phyloP scores from a whole-genome alignment of 1,284 basidiomycete genomes.

The Cystobasidium slooffiae region DNA sequence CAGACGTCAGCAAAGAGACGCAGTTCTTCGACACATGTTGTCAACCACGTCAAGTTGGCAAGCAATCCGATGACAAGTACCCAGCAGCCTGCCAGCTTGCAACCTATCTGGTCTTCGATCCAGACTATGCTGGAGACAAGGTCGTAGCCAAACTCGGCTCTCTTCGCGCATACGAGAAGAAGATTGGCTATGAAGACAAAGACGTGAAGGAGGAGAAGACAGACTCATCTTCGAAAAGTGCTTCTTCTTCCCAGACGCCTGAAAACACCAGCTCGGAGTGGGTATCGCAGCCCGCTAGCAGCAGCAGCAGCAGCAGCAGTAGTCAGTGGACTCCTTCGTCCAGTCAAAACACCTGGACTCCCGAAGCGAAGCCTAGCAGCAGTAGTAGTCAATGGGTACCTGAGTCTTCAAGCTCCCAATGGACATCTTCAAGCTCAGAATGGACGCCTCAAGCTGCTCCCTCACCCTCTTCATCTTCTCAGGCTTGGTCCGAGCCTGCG shows the following conservation, averaged over 20 bases:
- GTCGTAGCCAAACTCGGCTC: constrained; percentile 34
- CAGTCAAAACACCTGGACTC: constrained; percentile 14
- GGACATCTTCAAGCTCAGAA: constrained; percentile 14
- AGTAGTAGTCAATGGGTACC: constrained; percentile 19
- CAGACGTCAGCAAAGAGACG: constrained; percentile 23
- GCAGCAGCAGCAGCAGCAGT: constrained; percentile 13
- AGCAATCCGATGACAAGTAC: constrained; percentile 21
- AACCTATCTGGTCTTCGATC: constrained; percentile 34
- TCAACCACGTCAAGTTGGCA: constrained; percentile 15
- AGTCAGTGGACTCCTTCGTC: constrained; percentile 15
- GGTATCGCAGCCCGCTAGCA: constrained; percentile 1
- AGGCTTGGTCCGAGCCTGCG: constrained; percentile 15
- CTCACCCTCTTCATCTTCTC: constrained; percentile 17
- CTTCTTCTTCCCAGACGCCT: not conserved
- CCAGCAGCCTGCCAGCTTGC: constrained; percentile 38
- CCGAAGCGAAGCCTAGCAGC: constrained; percentile 21
- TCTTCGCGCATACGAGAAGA: constrained; percentile 9
- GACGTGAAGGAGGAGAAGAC: constrained; percentile 10
- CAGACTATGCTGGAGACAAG: constrained; percentile 36
- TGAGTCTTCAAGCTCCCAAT: constrained; percentile 14
- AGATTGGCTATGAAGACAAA: constrained; percentile 13
- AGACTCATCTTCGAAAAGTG: constrained; percentile 8
- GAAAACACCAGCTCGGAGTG: not conserved
- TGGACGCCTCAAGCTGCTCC: constrained; percentile 30
- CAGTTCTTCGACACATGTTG: constrained; percentile 38